Base-by-base conservation (phyloP, 108 stramenopile species). In the Conticribra guillardii region DNA sequence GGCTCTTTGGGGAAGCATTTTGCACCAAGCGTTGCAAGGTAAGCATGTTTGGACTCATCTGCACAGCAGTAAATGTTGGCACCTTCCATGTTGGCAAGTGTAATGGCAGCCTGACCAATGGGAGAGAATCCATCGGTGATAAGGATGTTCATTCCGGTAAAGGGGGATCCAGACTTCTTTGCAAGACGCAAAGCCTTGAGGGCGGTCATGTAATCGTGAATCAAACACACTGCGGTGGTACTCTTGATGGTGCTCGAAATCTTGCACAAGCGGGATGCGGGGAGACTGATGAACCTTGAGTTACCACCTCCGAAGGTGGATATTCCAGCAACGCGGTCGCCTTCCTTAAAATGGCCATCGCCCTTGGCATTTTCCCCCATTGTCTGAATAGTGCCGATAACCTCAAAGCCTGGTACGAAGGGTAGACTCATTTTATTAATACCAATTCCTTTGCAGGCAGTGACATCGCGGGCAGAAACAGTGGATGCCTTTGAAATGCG, bases 121-220 rank as follows among this genome's bases (percentile, higher is more conserved):
- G 73, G 51, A 48, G 87, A 79, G 47, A 79, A 78, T 4, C 85
- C 92, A 56, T 87, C 86, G 48, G 86, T 64, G 32, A 93, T 65
- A n/a, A 93, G 66, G 15, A 93, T 84, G 30, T 79, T 79, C 70
- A 81, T 76, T 29, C 84, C 88, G 52, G 69, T 59, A 45, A 90
- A 74, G 0, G 84, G 79, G 11, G 62, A 47, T 23, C 69, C 73
- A 9, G 54, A 24, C 26, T 60, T 75, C 49, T 81, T 83, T 27
- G 81, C 85, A 1, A 84, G 48, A 54, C 88, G 86, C 32, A 90
- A 62, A 15, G 83, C 76, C 69, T 89, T 86, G 49, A 90, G 88
- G 16, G 92, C 92, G 14, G 83, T 46, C 69, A 93, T 79, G 62
- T 89, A 93, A n/a, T 83, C 86, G 46, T 90, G 87, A 45, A 82